Evolutionary conservation across 2,329 filamentous ascomycete genomes (phyloP).

Genomic region (Ophiostoma himal-ulmi): DNA sequence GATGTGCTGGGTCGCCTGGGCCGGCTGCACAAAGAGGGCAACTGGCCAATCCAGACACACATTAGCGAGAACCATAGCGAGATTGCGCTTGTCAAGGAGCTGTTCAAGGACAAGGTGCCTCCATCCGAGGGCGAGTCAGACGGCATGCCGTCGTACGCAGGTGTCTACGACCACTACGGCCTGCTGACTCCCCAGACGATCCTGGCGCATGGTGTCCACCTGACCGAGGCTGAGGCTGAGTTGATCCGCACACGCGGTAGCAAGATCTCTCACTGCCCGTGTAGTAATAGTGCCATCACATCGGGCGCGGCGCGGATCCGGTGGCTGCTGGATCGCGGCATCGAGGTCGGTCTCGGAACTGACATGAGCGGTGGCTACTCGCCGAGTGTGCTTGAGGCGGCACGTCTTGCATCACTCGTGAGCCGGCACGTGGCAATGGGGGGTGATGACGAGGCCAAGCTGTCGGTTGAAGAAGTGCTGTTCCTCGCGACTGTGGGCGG

Average conservation of each 20-base stretch:
- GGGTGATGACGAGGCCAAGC: constrained; percentile 50
- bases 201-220: constrained; percentile 77
- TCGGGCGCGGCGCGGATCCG: constrained; percentile 73
- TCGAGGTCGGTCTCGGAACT: constrained; percentile 80
- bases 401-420: constrained; percentile 72
- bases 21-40: constrained; percentile 54
- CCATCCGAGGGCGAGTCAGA: constrained; percentile 33
- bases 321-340: constrained; percentile 63
- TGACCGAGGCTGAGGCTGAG: constrained; percentile 59
- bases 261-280: constrained; percentile 80
- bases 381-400: constrained; percentile 74
- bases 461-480: constrained; percentile 79
- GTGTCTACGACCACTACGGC: constrained; percentile 69
- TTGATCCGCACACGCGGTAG: constrained; percentile 56
- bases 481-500: constrained; percentile 86
- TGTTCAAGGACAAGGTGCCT: constrained; percentile 52
- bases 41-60: constrained; percentile 77
- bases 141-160: constrained; percentile 53
- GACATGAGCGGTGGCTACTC: constrained; percentile 88
- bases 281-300: constrained; percentile 75
- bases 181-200: constrained; percentile 70
- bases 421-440: constrained; percentile 64
- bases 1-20: constrained; percentile 61
- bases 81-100: constrained; percentile 59
- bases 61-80: constrained; percentile 78